Base-by-base conservation (phyloP, 495 filamentous ascomycete species). In the Acidomyces sp. region DNA sequence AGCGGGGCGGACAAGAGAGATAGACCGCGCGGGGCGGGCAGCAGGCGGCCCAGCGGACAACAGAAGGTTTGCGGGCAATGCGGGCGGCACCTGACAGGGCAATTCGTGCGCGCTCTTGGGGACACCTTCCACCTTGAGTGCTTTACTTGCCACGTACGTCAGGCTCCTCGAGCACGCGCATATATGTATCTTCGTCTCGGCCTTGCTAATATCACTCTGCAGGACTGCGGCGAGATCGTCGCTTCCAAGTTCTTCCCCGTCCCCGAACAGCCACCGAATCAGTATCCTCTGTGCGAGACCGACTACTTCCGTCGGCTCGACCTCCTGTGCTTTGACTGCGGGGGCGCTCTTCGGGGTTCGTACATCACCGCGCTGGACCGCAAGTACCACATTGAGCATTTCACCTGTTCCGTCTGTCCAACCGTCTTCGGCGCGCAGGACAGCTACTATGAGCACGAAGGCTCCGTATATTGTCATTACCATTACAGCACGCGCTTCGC, bases 341-440 rank as follows among this genome's bases (percentile, higher is more conserved):
- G 85, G 45, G 85, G 85, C 34, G 92, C 92, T 35, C 69, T 99
- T 16, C 85, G 92, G 29, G 92, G 90, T 4, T 96, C 92, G 16
- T 99, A 99, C 56, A 99, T 99, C 49, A 99, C 92, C 0, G 92
- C 92, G 6, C 70, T 96, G 24, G 92, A 99, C 46, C 80, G 82
- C 36, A 99, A 99, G 61, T 99, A 96, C 55, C 92, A 99, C 57
- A 92, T 99, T 45, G 90, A 96, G 52, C 92, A 99, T 62, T 99
- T 99, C 56, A 99, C 92, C 21, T 99, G 92, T 60, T 94, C 86
- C 12, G 77, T 94, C 37, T 99, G 92, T 58, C 85, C 88, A 4
- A 94, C 88, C 0, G 83, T 99, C 0, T 99, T 99, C 56, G 92
- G 92, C 28, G 90, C 92, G 9, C 82, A 90, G 52, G 92, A 99